Evolutionary conservation across 2,329 filamentous ascomycete genomes (phyloP).

Genomic region (Venturiaceae sp.): DNA sequence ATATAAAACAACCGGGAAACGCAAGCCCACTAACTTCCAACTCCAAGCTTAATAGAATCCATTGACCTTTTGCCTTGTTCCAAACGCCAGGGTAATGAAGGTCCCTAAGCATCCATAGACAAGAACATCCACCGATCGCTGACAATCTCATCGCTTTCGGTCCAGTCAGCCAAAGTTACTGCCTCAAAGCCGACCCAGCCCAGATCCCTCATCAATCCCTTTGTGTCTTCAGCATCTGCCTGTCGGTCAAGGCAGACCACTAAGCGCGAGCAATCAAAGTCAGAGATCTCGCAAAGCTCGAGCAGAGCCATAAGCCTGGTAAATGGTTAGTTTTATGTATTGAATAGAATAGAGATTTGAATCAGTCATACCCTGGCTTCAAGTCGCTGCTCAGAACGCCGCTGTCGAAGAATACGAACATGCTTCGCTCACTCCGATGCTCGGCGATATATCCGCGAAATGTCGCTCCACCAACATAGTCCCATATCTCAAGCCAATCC

Average conservation of each 20-base stretch:
- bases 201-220: constrained; percentile 67
- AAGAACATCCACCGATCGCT: constrained; percentile 79
- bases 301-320: constrained; percentile 76
- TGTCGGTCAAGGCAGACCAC: constrained; percentile 73
- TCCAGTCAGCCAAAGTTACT: constrained; percentile 70
- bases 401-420: constrained; percentile 84
- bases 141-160: constrained; percentile 49
- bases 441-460: constrained; percentile 80
- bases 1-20: background rate
- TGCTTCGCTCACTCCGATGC: constrained; percentile 57
- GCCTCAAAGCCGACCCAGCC: constrained; percentile 91
- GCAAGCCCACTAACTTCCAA: background rate
- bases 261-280: constrained; percentile 64
- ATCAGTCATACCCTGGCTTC: constrained; percentile 68
- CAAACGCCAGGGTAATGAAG: background rate
- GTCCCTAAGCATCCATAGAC: constrained; percentile 65
- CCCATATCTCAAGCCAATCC: constrained; percentile 71
- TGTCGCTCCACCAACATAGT: constrained; percentile 73
- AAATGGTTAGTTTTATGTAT: constrained; percentile 11
- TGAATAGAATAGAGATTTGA: constrained; percentile 10
- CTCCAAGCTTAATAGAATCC: background rate
- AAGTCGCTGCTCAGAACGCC: constrained; percentile 64
- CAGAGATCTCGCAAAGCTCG: constrained; percentile 67
- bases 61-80: background rate
- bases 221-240: constrained; percentile 51